Base-by-base conservation (phyloP, 768 basidiomycete species). In the Lactarius tabidus region DNA sequence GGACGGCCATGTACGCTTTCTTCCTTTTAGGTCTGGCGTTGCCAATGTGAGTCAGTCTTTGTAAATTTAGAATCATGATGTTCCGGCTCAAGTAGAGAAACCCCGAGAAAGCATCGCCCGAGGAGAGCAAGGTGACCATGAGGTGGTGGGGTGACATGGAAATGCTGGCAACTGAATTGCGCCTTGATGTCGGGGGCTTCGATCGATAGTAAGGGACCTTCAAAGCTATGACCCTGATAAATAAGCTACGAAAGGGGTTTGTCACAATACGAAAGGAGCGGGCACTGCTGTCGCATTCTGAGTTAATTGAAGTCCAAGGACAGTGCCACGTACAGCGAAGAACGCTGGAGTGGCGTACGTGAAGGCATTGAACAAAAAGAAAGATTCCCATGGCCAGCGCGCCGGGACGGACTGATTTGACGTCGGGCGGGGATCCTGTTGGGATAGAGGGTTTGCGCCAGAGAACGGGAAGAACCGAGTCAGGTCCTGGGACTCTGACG, bases 361-460 rank as follows among this genome's bases (percentile, higher is more conserved):
- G 17, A 10, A 20, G 6, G 20, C 54, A 29, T 20, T 23, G 14
- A n/a, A 15, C 33, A 17, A 33, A 33, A 33, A 8, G 8, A 33
- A 33, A 14, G 5, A n/a, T 4, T 23, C 15, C 12, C 7, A 52
- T 38, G 12, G 60, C 60, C 60, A 61, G 12, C 17, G 20, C 60
- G 60, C 52, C 20, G 60, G 60, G 26, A n/a, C 6, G n/a, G 18
- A 48, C 8, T 33, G 33, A 8, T n/a, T 29, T 41, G 48, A 26
- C 15, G 23, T 60, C 35, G 45, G 31, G 23, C 45, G 4, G 17
- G 48, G 48, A 14, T 39, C 28, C n/a, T 20, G 17, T 33, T n/a
- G 57, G 12, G 48, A 9, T 36, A 33, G 23, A 41, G 38, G 43
- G 43, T 38, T 45, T 45, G 55, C 62, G 62, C 62, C 62, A 57